A percentile compares a stretch with the other conserved stretches of the same genome.
Conservation (phyloP, 208 protist genomes). For the Naegleria lovaniensis region DNA sequence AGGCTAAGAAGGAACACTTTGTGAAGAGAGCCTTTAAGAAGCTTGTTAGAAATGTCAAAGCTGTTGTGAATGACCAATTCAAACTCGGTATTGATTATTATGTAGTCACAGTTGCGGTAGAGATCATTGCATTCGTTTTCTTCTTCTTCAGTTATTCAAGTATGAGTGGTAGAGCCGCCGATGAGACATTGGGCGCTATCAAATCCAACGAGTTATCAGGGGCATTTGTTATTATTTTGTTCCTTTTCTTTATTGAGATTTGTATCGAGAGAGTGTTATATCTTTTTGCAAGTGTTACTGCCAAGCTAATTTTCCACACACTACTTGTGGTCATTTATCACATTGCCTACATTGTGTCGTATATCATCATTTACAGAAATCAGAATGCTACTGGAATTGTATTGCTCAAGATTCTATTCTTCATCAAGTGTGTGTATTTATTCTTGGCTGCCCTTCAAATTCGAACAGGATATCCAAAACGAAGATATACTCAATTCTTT, state of each 20-base stretch:
- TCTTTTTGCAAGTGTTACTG: slow-evolving; percentile 46
- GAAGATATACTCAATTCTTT: slow-evolving; percentile 59
- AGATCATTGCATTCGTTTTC: neutral
- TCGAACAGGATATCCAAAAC: slow-evolving; percentile 53
- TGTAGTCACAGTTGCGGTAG: neutral
- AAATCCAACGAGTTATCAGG: slow-evolving; percentile 62
- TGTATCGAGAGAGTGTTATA: slow-evolving; percentile 67
- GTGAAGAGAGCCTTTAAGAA: neutral
- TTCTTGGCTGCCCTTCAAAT: slow-evolving; percentile 54
- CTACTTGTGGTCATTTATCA: neutral
- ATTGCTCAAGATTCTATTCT: slow-evolving; percentile 49
- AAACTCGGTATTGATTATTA: slow-evolving; percentile 17
- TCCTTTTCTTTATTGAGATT: slow-evolving; percentile 55
- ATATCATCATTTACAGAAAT: slow-evolving; percentile 48
- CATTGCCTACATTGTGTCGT: slow-evolving; percentile 40
- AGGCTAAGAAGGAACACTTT: neutral
- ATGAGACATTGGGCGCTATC: slow-evolving; percentile 37
- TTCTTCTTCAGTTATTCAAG: neutral
- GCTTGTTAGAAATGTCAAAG: neutral
- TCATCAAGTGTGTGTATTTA: slow-evolving; percentile 49
- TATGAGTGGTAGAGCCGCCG: neutral
- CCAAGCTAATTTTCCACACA: slow-evolving; percentile 54
- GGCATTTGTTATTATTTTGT: slow-evolving; percentile 56
- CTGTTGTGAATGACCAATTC: neutral
- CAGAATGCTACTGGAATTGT: slow-evolving; percentile 35